Conservation (phyloP, 192 early-diverging fungal genomes). For the Linnemannia exigua region DNA sequence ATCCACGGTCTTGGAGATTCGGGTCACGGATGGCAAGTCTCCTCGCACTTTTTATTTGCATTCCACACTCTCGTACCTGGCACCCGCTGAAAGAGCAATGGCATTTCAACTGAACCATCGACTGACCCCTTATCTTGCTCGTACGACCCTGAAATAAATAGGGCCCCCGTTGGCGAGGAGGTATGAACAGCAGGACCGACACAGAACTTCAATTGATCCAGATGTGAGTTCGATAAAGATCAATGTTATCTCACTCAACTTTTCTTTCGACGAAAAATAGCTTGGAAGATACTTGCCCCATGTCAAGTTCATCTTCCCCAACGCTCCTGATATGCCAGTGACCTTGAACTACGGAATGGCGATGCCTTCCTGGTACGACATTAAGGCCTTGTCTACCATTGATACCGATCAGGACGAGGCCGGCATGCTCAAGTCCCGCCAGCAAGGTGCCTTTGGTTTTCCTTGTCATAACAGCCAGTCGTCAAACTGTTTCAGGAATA, state of each 20-base stretch:
- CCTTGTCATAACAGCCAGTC: background rate
- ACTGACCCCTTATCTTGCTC: background rate
- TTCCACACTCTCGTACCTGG: background rate
- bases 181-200: background rate
- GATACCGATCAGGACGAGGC: slow-evolving; percentile 76
- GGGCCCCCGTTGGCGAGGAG: slow-evolving; percentile 42
- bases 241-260: background rate
- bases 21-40: slow-evolving; percentile 66
- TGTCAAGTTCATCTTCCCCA: slow-evolving; percentile 92
- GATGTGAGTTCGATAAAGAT: background rate
- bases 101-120: background rate
- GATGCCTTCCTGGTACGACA: slow-evolving; percentile 97
- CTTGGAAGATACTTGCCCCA: slow-evolving; percentile 76
- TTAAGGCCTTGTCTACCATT: slow-evolving; percentile 65
- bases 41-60: slow-evolving; percentile 11
- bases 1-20: slow-evolving; percentile 86
- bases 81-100: background rate
- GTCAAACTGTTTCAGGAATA: background rate
- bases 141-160: background rate
- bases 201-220: background rate
- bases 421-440: slow-evolving; percentile 70
- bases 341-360: slow-evolving; percentile 85
- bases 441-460: slow-evolving; percentile 29
- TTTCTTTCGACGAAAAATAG: slow-evolving; percentile 37
- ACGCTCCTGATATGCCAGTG: slow-evolving; percentile 79